These are phyloP conservation scores for Trypanosoma melophagium DNA, from an alignment of 208 protist genomes.

Conservation along the genomic window DNA sequence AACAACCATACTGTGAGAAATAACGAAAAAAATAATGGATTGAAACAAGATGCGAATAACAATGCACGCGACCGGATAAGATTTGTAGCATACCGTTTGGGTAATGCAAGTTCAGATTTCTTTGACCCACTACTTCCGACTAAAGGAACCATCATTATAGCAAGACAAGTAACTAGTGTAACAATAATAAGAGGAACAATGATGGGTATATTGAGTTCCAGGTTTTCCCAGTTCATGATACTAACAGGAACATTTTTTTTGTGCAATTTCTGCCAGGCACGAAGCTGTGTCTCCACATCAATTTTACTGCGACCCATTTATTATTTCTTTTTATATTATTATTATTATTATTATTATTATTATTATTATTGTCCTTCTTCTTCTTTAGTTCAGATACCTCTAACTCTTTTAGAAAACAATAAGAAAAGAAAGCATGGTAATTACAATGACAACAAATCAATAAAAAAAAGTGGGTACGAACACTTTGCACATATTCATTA, in stretches of 20 bases:
- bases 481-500: too few relatives aligned
- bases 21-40: conserved; percentile 9
- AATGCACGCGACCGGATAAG: conserved; percentile 15
- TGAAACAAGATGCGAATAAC: conserved; percentile 17
- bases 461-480: conserved; percentile 1
- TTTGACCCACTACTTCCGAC: background rate
- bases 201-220: conserved; percentile 3
- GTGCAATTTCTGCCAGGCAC: conserved; percentile 27
- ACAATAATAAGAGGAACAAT: conserved; percentile 12
- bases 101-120: background rate
- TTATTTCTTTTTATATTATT: conserved; percentile 1
- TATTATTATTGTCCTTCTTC: background rate
- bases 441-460: conserved; percentile 1
- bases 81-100: conserved; percentile 1
- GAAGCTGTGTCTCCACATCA: conserved; percentile 55
- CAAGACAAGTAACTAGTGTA: conserved; percentile 14
- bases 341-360: conserved; percentile 6
- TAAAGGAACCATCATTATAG: conserved; percentile 4
- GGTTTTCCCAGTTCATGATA: conserved; percentile 24
- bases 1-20: conserved; percentile 16
- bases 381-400: too few relatives aligned
- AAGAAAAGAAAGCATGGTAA: conserved; percentile 4
- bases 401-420: background rate
- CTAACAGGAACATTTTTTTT: conserved; percentile 11
- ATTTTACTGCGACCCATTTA: conserved; percentile 17